Evolutionary conservation across 2,329 filamentous ascomycete species (phyloP).

Genomic region (Trichophyton rubrum): DNA sequence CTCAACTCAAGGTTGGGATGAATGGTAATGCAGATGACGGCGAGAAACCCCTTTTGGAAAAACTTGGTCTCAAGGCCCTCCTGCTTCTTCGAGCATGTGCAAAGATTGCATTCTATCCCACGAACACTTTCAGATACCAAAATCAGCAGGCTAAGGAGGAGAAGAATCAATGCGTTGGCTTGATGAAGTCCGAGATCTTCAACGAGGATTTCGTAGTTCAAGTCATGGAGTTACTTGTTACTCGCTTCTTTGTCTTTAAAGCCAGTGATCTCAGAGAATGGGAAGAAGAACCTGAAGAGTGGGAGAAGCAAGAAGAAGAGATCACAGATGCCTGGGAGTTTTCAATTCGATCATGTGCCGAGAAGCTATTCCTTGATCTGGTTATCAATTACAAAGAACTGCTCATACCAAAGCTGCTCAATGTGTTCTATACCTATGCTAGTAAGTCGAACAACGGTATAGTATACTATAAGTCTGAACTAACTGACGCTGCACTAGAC

Average conservation of each 20-base stretch:
- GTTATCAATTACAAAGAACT: slow-evolving; percentile 78
- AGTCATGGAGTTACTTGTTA: slow-evolving; percentile 74
- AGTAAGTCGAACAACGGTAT: slow-evolving; percentile 38
- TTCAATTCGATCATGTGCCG: slow-evolving; percentile 79
- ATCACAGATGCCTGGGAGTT: slow-evolving; percentile 81
- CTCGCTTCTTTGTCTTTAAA: slow-evolving; percentile 77
- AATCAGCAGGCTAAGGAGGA: slow-evolving; percentile 63
- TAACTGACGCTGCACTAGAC: slow-evolving; percentile 23
- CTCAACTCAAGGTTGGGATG: slow-evolving; percentile 26
- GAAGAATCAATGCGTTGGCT: slow-evolving; percentile 53
- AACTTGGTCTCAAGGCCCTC: slow-evolving; percentile 69
- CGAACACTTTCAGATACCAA: slow-evolving; percentile 72
- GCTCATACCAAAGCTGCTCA: slow-evolving; percentile 63
- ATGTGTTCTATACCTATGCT: slow-evolving; percentile 70
- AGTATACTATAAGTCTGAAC: slow-evolving; percentile 12
- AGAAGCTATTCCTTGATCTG: slow-evolving; percentile 86
- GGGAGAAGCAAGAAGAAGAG: slow-evolving; percentile 82
- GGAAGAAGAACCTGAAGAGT: slow-evolving; percentile 90
- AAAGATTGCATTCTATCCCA: slow-evolving; percentile 69
- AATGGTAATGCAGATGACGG: slow-evolving; percentile 39
- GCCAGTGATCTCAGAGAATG: slow-evolving; percentile 76
- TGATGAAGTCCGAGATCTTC: slow-evolving; percentile 62
- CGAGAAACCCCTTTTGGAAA: slow-evolving; percentile 53
- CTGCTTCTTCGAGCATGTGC: slow-evolving; percentile 70
- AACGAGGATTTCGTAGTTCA: slow-evolving; percentile 64